Evolutionary conservation across 1,284 basidiomycete genomes (phyloP), one percentile per base, ranked within the genome.

Genomic region (Cryptococcus sp.): DNA sequence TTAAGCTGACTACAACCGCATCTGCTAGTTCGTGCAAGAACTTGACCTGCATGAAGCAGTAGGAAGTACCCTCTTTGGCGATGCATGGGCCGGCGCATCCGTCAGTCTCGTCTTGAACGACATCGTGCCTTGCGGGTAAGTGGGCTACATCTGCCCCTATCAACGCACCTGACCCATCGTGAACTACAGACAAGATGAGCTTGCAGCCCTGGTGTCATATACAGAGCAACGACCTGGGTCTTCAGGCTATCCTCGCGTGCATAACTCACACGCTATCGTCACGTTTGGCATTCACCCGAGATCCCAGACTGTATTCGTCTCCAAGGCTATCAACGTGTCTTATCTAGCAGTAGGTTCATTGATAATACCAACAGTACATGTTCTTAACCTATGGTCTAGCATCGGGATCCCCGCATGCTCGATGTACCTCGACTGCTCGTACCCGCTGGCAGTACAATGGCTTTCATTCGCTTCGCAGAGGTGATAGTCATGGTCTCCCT

Each of bases 391-490:
- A 16, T 42, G 15, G 39, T 42, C 41, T 54, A 78, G 71, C 68
- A 73, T n/a, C 62, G 68, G 20, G 79, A 81, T 55, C 73, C 76
- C 5, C 65, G 79, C 38, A 75, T 70, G 38, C 69, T 80, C 0
- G 79, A 80, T 30, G 60, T 64, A 0, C 79, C 81, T 2, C 59
- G 70, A 16, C 64, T 82, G 0, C 52, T 67, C 23, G 63, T 80
- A 38, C 71, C 72, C 11, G 23, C 55, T 8, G 68, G 66, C 5
- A 67, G 71, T 38, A 51, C 66, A 10, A 71, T 71, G 7, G 78
- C 75, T 5, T 80, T 81, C 55, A 68, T 81, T 40, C 66, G 71
- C 17, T 80, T 81, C 43, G 67, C 75, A 10, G 72, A 76, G 41
- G 69, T 69, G 4, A 67, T 81, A 17, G 69, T 81, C 19, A 62